Evolutionary conservation across 2,329 filamentous ascomycete species (phyloP).

Genomic region (Exophiala viscosa): DNA sequence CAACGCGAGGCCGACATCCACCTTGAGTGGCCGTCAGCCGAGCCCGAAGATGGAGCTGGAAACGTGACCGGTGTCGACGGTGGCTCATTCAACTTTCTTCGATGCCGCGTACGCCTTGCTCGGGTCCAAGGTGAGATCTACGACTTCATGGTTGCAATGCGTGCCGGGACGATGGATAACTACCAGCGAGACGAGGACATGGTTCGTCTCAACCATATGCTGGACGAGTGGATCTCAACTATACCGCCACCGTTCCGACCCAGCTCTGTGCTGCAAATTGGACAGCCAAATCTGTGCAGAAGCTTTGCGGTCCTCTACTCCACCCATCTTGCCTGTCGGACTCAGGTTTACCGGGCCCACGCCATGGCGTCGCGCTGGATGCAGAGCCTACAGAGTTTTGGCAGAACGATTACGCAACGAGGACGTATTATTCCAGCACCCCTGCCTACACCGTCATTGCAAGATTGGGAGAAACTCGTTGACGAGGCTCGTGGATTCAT

Average conservation of each 20-base stretch:
- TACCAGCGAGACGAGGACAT: conserved; percentile 3
- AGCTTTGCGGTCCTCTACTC: conserved; percentile 6
- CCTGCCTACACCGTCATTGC: conserved; percentile 6
- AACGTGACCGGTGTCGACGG: not conserved
- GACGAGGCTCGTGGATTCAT: not conserved
- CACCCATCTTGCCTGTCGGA: conserved; percentile 6
- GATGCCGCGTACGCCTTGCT: conserved; percentile 11
- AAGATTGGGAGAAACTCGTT: conserved; percentile 6
- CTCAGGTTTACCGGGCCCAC: conserved; percentile 7
- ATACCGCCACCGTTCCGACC: conserved; percentile 8
- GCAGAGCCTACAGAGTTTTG: conserved; percentile 2
- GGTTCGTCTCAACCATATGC: conserved; percentile 6
- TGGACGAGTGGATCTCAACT: conserved; percentile 10
- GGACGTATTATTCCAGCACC: conserved; percentile 1
- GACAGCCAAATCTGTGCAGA: conserved; percentile 2
- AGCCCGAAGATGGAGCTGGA: conserved; percentile 3
- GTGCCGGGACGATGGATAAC: conserved; percentile 6
- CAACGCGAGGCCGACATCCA: conserved; percentile 36
- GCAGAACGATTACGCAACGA: conserved; percentile 1
- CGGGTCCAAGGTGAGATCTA: conserved; percentile 15
- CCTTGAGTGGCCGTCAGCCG: conserved; percentile 15
- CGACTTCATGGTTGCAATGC: conserved; percentile 14
- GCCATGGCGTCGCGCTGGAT: conserved; percentile 6
- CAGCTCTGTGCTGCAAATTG: not conserved
- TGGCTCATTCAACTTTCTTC: conserved; percentile 3